Evolutionary conservation across 148 eudicot genomes (phyloP).

Genomic region (Polygonum aviculare): DNA sequence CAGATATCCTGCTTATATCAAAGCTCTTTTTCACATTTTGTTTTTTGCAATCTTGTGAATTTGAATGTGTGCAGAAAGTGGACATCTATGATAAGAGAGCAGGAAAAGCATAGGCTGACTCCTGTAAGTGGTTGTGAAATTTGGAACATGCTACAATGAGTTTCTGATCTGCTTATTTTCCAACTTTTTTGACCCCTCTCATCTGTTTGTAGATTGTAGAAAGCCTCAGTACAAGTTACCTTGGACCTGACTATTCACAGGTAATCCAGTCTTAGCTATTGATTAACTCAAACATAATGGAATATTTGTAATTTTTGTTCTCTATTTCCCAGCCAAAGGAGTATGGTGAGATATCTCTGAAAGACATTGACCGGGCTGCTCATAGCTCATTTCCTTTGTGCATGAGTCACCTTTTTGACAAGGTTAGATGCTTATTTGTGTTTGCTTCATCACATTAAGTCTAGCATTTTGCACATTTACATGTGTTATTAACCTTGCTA

Average conservation of each 20-base stretch:
- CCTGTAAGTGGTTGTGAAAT: slow-evolving; percentile 51
- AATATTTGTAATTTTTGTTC: slow-evolving; percentile 1
- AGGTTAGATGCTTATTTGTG: slow-evolving; percentile 34
- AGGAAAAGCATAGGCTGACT: slow-evolving; percentile 75
- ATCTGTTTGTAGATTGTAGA: slow-evolving; percentile 63
- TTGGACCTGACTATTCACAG: slow-evolving; percentile 92
- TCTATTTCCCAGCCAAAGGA: slow-evolving; percentile 59
- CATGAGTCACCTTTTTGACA: slow-evolving; percentile 88
- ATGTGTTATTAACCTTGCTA: neutral
- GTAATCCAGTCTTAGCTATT: slow-evolving; percentile 23
- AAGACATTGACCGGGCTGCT: slow-evolving; percentile 79
- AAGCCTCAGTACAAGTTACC: slow-evolving; percentile 70
- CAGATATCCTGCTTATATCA: neutral
- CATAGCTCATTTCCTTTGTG: slow-evolving; percentile 85
- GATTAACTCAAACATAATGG: slow-evolving; percentile 1
- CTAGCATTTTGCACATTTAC: neutral
- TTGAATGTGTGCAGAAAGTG: slow-evolving; percentile 55
- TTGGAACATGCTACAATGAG: neutral
- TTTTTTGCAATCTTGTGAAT: neutral
- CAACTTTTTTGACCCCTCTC: neutral
- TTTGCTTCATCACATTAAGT: neutral
- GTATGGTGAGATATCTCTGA: slow-evolving; percentile 59
- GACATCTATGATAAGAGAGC: slow-evolving; percentile 71
- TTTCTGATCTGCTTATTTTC: neutral
- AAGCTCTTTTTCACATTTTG: neutral